Percentiles rank a stretch among this genome's conserved stretches.
These are phyloP conservation scores for Cutaneotrichosporon dermatis DNA, from an alignment of 1,284 basidiomycete species.

Conservation along the genomic window DNA sequence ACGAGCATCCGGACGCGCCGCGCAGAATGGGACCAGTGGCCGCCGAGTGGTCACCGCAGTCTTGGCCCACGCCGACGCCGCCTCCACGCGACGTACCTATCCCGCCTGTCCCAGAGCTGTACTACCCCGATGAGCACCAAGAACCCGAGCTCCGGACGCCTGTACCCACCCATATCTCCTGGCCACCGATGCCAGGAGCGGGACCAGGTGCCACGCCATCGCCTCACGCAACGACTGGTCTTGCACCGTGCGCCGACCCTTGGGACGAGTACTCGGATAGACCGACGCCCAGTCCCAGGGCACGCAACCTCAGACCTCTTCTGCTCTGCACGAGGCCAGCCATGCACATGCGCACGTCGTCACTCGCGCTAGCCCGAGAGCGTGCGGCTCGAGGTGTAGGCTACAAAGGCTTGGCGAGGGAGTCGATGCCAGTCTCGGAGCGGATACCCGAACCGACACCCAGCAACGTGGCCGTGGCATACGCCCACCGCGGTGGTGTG, in stretches of 20 bases:
- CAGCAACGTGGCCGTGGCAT: too few species aligned
- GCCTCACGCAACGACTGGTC: neutral
- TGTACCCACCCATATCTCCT: neutral
- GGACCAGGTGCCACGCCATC: neutral
- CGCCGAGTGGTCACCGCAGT: conserved; percentile 7
- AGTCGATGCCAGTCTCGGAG: too few species aligned
- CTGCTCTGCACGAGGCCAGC: conserved; percentile 13
- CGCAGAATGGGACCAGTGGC: neutral
- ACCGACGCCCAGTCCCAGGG: conserved; percentile 16
- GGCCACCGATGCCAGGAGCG: neutral
- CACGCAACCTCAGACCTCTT: conserved; percentile 11
- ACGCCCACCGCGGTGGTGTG: too few species aligned
- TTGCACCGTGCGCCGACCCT: conserved; percentile 12
- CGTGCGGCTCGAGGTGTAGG: neutral
- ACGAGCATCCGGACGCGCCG: neutral
- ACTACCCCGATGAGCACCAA: neutral
- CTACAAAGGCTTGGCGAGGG: too few species aligned
- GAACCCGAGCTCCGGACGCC: neutral
- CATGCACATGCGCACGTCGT: conserved; percentile 7
- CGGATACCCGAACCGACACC: too few species aligned
- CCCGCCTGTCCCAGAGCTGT: neutral
- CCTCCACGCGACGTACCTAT: conserved; percentile 1
- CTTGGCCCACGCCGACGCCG: conserved; percentile 7
- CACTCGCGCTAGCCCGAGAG: conserved; percentile 3
- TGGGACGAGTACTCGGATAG: conserved; percentile 24